These are phyloP conservation scores for Friedmanniomyces simplex DNA, from an alignment of 495 filamentous ascomycete genomes.

Conservation along the genomic window DNA sequence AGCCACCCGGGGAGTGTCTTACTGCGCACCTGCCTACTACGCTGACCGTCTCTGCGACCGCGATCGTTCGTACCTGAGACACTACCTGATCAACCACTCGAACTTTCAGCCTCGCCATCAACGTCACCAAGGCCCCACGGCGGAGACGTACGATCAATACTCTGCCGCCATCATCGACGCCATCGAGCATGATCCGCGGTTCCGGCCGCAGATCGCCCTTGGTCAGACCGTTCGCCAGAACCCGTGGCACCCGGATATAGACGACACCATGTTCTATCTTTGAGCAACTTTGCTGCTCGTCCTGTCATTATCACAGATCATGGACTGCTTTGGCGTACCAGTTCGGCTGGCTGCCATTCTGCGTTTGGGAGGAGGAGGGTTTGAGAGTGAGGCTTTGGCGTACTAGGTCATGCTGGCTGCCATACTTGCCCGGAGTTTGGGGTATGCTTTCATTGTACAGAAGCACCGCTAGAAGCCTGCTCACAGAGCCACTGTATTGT, in stretches of 20 bases:
- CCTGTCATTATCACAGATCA: not conserved
- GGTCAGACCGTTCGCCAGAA: not conserved
- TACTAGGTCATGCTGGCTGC: not conserved
- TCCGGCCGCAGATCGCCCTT: not conserved
- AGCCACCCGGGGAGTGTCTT: constrained; percentile 27
- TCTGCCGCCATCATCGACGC: not conserved
- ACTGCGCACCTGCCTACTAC: constrained; percentile 32
- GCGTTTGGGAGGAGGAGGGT: not conserved
- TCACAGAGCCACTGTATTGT: not conserved
- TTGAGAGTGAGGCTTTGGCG: not conserved
- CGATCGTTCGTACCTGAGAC: constrained; percentile 23
- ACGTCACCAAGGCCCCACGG: no score
- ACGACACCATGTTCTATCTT: constrained; percentile 16
- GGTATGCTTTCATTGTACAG: not conserved
- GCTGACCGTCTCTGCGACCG: constrained; percentile 31
- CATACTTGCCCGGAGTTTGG: not conserved
- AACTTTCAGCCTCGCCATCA: not conserved
- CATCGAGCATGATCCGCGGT: not conserved
- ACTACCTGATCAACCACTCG: not conserved
- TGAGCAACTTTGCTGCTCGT: constrained; percentile 1
- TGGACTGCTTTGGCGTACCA: not conserved
- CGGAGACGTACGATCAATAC: no score
- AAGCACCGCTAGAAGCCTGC: not conserved
- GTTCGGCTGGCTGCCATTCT: constrained; percentile 2
- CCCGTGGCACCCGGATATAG: constrained; percentile 10